These are phyloP conservation scores for Zopfochytrium polystomum DNA, from an alignment of 371 early-diverging fungal species.

Conservation along the genomic window DNA sequence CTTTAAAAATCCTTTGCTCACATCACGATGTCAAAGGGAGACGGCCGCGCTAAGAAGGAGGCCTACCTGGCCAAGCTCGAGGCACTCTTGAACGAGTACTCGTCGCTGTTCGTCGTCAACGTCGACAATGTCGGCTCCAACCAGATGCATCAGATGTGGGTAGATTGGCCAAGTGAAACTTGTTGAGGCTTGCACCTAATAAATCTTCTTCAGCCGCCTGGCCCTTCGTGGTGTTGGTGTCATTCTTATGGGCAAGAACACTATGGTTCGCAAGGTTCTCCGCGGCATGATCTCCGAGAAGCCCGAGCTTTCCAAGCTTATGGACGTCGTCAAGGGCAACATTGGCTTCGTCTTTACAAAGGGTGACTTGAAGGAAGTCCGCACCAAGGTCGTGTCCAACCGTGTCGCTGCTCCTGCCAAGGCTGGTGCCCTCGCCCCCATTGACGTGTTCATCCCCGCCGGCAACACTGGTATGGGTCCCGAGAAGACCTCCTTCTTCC, in stretches of 20 bases:
- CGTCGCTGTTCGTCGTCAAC: conserved; percentile 96
- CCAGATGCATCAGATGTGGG: conserved; percentile 99
- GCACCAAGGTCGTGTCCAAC: conserved; percentile 88
- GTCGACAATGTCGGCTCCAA: conserved; percentile 99
- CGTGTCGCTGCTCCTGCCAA: conserved; percentile 98
- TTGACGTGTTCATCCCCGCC: conserved; percentile 94
- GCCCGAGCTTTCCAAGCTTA: conserved; percentile 85
- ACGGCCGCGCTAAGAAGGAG: conserved; percentile 65
- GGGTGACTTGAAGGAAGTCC: conserved; percentile 90
- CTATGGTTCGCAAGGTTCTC: conserved; percentile 98
- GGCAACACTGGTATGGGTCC: conserved; percentile 99
- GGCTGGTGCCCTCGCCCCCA: conserved; percentile 96
- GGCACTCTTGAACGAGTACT: conserved; percentile 50
- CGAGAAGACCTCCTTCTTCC: conserved; percentile 99
- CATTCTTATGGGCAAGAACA: conserved; percentile 99
- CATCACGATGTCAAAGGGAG: conserved; percentile 86
- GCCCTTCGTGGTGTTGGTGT: conserved; percentile 88
- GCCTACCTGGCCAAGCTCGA: conserved; percentile 58
- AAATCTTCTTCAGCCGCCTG: too few relatives aligned
- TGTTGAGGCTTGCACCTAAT: too few relatives aligned
- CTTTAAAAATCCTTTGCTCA: conserved; percentile 46
- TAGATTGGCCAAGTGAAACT: too few relatives aligned
- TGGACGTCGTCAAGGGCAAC: conserved; percentile 90
- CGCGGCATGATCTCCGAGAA: conserved; percentile 72
- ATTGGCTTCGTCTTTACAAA: conserved; percentile 99